A percentile compares a stretch with the other conserved stretches of the same genome.
phyloP scores from a whole-genome alignment of 768 basidiomycete species.

The Pisolithus albus region DNA sequence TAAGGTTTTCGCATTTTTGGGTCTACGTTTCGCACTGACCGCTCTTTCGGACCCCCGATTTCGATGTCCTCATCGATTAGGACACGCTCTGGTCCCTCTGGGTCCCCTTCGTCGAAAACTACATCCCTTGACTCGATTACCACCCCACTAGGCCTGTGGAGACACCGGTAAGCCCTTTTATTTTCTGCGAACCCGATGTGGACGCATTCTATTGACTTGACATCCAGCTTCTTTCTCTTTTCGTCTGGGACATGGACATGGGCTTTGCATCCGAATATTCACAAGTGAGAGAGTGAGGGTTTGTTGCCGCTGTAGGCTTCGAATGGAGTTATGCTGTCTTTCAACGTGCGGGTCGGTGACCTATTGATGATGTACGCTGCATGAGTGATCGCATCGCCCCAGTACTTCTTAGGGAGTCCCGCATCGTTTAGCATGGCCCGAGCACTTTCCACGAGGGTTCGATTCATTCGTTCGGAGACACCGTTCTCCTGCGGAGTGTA shows the following conservation, averaged over 20 bases:
- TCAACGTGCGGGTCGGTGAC: no score
- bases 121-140: background rate
- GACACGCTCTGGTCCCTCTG: background rate
- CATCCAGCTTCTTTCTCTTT: background rate
- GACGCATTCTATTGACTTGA: no score
- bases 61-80: no score
- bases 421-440: background rate
- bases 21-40: no score
- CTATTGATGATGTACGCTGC: no score
- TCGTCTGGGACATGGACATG: no score
- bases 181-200: slow-evolving; percentile 1
- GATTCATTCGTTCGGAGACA: slow-evolving; percentile 1
- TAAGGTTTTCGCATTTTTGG: no score
- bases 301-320: no score
- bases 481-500: slow-evolving; percentile 6
- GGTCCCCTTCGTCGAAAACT: background rate
- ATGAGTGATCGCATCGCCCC: background rate
- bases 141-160: background rate
- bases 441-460: background rate
- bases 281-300: no score
- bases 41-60: no score
- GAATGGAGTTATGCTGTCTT: no score
- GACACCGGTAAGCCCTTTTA: background rate
- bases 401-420: background rate
- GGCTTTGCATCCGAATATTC: no score